Base-by-base conservation (phyloP, 805 yeast species). In the Monosporozyma solicola region DNA sequence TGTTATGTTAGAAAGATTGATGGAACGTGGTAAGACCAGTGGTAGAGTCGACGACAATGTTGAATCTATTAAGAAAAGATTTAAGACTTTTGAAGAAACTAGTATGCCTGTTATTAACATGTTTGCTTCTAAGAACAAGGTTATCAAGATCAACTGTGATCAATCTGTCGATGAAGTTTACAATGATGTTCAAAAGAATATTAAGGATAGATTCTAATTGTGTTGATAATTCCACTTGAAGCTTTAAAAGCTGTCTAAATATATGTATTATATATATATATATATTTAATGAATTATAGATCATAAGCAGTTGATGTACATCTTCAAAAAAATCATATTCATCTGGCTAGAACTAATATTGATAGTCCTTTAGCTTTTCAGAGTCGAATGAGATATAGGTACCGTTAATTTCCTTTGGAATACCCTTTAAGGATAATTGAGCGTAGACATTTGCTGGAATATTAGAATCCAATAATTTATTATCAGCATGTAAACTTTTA, bases 11-110 rank as follows among this genome's bases (percentile, higher is more conserved):
- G 72, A 79, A 58, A 83, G 99, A 68, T 77, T 92, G 57, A 73
- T 92, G 55, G 87, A 89, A 70, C 82, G 99, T 70, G 96, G 97
- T 32, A 86, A 92, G 74, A 92, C 97, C 13, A 84, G 94, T 63
- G 99, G 99, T 35, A 83, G 99, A 68, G 67, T 86, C 29, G 99
- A 92, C 69, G 99, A 92, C 68, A 92, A 92, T 70, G 79, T 85
- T 53, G 97, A 91, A 67, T 83, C 92, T 57, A 91, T 94, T 68
- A 83, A 78, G 65, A 91, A 94, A 74, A 81, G 99, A 69, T 92
- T 92, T 75, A 80, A 74, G 61, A 85, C 92, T 11, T 92, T 92
- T 63, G 68, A 83, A 44, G 95, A 89, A 47, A 90, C 97, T 3
- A 83, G 92, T 59, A 85, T 85, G 87, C 99, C 99, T 3, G 98